These are phyloP conservation scores for Gracilaria gracilis DNA, from an alignment of 23 red algal genomes.

Conservation along the genomic window DNA sequence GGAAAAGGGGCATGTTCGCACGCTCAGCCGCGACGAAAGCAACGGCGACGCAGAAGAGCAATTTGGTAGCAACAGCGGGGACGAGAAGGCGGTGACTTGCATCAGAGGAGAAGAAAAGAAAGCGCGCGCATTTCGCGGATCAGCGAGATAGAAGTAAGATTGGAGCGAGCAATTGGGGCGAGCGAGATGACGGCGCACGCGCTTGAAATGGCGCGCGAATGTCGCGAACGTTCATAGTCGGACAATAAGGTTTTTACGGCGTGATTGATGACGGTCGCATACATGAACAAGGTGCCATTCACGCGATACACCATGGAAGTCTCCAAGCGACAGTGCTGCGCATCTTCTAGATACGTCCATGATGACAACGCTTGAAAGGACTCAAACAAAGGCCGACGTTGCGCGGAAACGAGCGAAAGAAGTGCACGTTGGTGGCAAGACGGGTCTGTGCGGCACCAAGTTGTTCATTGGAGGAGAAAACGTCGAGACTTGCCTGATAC, in stretches of 20 bases:
- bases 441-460: neutral
- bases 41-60: too few relatives aligned
- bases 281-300: neutral
- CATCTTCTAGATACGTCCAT: neutral
- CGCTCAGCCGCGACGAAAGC: too few relatives aligned
- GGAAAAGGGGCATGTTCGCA: too few relatives aligned
- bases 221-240: neutral
- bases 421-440: neutral
- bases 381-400: neutral
- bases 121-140: too few relatives aligned
- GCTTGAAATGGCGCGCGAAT: too few relatives aligned
- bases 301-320: neutral
- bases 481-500: neutral
- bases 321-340: constrained; percentile 5
- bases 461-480: too few relatives aligned
- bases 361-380: neutral
- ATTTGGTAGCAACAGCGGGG: too few relatives aligned
- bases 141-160: too few relatives aligned
- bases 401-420: neutral
- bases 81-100: too few relatives aligned
- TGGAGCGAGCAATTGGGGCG: too few relatives aligned
- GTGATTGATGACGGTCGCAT: constrained; percentile 1
- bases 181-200: too few relatives aligned
- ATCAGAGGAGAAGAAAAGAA: too few relatives aligned
- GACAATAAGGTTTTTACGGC: neutral